phyloP scores from a whole-genome alignment of 139 green algal species.

The Edaphochlamys debaryana region DNA sequence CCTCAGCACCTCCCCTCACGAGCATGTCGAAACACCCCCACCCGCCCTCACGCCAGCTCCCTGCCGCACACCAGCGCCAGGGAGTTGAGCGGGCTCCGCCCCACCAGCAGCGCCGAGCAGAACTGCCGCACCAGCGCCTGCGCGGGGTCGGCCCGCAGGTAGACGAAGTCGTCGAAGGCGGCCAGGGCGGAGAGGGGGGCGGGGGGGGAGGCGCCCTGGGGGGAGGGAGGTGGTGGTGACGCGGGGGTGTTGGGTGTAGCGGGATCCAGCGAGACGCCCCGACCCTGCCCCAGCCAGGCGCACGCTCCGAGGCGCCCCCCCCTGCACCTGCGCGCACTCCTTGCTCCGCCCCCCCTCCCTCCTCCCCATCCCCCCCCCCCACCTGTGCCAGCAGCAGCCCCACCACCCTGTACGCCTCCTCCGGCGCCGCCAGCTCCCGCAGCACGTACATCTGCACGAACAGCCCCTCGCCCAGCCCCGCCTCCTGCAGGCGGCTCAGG shows the following conservation, averaged over 20 bases:
- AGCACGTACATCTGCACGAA: conserved; percentile 25
- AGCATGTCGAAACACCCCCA: too few species aligned
- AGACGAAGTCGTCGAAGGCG: conserved; percentile 27
- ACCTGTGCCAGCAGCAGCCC: conserved; percentile 32
- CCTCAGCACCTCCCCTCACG: too few species aligned
- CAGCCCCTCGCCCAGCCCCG: neutral
- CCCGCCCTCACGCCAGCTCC: neutral
- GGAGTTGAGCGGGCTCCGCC: conserved; percentile 17
- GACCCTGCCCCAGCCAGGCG: too few species aligned
- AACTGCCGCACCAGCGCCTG: conserved; percentile 24
- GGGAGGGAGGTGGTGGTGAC: too few species aligned
- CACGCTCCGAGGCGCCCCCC: too few species aligned
- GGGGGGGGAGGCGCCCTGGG: neutral
- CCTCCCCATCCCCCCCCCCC: too few species aligned
- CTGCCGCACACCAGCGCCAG: conserved; percentile 1
- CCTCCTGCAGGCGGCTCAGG: conserved; percentile 10
- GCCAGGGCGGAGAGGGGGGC: neutral
- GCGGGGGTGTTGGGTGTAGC: too few species aligned
- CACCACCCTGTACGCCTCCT: conserved; percentile 15
- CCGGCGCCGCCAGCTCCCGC: conserved; percentile 10
- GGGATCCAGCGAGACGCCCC: too few species aligned
- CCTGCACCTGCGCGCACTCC: neutral
- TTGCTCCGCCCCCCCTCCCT: neutral
- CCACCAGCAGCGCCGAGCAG: conserved; percentile 20
- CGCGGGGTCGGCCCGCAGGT: neutral